Conservation (phyloP, 345 rosid species). For the Eucalyptus polyanthemos region DNA sequence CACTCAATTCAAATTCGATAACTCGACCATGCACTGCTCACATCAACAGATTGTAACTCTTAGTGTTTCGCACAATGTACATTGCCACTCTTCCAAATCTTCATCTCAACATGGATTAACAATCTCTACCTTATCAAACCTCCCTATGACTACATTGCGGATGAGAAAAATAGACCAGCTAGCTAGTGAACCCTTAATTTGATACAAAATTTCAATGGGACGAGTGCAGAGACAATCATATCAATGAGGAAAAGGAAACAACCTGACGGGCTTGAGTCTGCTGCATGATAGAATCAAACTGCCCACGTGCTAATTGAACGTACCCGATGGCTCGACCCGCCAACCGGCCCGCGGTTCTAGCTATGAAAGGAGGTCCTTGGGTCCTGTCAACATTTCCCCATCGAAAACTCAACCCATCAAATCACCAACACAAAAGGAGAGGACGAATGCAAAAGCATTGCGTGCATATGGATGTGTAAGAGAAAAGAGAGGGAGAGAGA, state of each 20-base stretch:
- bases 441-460: background rate
- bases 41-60: background rate
- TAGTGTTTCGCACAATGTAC: background rate
- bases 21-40: background rate
- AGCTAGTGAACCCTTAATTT: background rate
- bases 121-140: background rate
- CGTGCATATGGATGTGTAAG: background rate
- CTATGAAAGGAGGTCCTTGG: constrained; percentile 71
- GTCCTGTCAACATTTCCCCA: constrained; percentile 16
- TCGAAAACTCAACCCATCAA: background rate
- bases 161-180: background rate
- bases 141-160: background rate
- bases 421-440: background rate
- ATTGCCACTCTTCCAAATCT: background rate
- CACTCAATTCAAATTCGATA: background rate
- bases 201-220: background rate
- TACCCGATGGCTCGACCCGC: constrained; percentile 76
- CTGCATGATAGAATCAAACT: constrained; percentile 66
- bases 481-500: background rate
- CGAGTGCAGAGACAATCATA: background rate
- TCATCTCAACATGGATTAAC: background rate
- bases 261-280: constrained; percentile 95
- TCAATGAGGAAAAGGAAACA: background rate
- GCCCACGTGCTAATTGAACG: constrained; percentile 86
- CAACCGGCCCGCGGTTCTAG: constrained; percentile 70